Conservation (phyloP, 2,329 filamentous ascomycete species). For the Aurifilum marmelostoma region DNA sequence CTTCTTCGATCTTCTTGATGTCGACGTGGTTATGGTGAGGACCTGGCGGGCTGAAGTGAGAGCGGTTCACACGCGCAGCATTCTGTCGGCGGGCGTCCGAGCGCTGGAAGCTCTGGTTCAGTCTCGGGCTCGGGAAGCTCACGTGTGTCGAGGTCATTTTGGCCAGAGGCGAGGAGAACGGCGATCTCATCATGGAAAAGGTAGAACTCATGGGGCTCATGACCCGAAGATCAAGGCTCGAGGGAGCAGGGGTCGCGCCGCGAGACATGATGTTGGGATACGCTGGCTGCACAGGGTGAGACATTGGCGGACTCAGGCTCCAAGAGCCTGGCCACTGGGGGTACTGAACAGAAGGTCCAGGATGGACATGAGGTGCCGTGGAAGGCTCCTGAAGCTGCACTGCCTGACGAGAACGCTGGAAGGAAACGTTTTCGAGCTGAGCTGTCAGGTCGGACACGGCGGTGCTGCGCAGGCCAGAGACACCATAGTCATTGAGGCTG, state of each 20-base stretch:
- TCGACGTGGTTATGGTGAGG: slow-evolving; percentile 65
- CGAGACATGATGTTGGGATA: slow-evolving; percentile 14
- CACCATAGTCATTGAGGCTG: slow-evolving; percentile 16
- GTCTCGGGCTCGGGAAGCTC: slow-evolving; percentile 47
- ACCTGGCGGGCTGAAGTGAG: slow-evolving; percentile 49
- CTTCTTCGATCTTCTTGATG: slow-evolving; percentile 61
- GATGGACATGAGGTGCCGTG: not conserved
- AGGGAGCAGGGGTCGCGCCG: slow-evolving; percentile 10
- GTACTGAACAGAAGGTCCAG: slow-evolving; percentile 7
- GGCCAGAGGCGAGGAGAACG: slow-evolving; percentile 25
- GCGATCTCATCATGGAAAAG: slow-evolving; percentile 37
- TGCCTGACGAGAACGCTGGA: slow-evolving; percentile 11
- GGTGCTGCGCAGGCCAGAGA: not conserved
- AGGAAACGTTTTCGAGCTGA: slow-evolving; percentile 13
- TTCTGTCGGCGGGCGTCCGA: slow-evolving; percentile 53
- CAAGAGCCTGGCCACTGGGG: slow-evolving; percentile 21
- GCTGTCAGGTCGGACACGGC: slow-evolving; percentile 5
- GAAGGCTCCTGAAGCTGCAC: slow-evolving; percentile 14
- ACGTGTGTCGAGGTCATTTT: slow-evolving; percentile 34
- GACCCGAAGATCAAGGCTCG: not conserved
- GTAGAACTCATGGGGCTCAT: slow-evolving; percentile 38
- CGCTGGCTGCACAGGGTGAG: not conserved
- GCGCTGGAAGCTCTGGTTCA: slow-evolving; percentile 40
- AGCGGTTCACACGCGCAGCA: slow-evolving; percentile 48
- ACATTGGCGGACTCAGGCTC: slow-evolving; percentile 7